Base-by-base conservation (phyloP, 768 basidiomycete species). In the Peribolospora baueri region DNA sequence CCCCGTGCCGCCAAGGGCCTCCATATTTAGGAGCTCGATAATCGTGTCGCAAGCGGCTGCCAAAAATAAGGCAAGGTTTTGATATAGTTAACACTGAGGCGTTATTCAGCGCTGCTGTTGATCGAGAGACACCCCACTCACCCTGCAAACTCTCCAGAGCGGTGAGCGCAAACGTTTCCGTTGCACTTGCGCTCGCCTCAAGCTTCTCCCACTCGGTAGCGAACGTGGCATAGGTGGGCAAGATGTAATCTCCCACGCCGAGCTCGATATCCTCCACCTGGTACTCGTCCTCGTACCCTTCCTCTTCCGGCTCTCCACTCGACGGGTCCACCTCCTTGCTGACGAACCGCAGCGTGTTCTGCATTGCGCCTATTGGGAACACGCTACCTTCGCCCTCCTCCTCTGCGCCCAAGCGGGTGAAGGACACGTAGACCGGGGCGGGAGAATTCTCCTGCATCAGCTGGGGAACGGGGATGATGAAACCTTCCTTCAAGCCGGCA, bases 251-350 rank as follows among this genome's bases (percentile, higher is more conserved):
- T 2, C 81, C 83, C 8, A 85, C 90, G 57, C 81, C 80, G 53
- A 98, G 72, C 66, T 97, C 93, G 55, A 93, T 77, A 58, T 97
- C 93, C 67, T 98, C 93, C 47, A 95, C 71, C 67, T 86, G 84
- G 68, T 98, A 98, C 68, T 97, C 91, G 70, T 97, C 93, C 65
- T 88, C 84, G 67, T 97, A 98, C n/a, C 93, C 93, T 54, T 93
- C 90, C 60, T 84, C 86, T 68, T 98, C 93, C 7, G 93, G 93
- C 64, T 84, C 80, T 36, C 90, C 90, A 10, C 84, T 90, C 48
- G 82, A 75, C 9, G 93, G 93, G 68, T 98, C 93, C 13, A 97
- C 76, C 65, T 98, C 93, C 69, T 97, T 98, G 71, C 84, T 90
- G 62, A 90, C 72, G 65, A 93, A 98, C 68, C 86, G 87, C 67